Conservation (phyloP, 352 stramenopile species). For the Globisporangium alternatum region DNA sequence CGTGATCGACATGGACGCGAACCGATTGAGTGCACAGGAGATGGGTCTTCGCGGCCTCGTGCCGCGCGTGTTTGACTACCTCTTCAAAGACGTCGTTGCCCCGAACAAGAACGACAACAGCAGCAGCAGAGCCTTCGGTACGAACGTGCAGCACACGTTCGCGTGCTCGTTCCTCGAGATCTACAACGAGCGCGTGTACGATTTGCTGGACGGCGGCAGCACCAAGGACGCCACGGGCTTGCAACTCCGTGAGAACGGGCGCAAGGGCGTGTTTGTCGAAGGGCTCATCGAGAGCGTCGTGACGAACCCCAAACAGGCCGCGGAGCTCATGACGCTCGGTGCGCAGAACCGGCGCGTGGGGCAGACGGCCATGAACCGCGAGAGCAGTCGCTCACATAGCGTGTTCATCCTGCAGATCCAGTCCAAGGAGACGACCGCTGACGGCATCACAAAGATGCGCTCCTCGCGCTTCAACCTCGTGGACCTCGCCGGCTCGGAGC, state of each 20-base stretch:
- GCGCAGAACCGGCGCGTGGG: slow-evolving; percentile 74
- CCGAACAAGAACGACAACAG: not conserved
- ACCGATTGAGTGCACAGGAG: slow-evolving; percentile 27
- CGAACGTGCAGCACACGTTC: slow-evolving; percentile 62
- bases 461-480: slow-evolving; percentile 96
- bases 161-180: slow-evolving; percentile 93
- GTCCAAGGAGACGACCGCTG: slow-evolving; percentile 49
- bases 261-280: slow-evolving; percentile 75
- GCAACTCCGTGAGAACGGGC: slow-evolving; percentile 67
- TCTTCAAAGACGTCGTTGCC: slow-evolving; percentile 59
- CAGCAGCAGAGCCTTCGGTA: slow-evolving; percentile 5
- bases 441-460: slow-evolving; percentile 65
- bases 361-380: slow-evolving; percentile 84
- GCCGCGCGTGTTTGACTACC: slow-evolving; percentile 77
- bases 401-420: slow-evolving; percentile 84
- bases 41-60: slow-evolving; percentile 59
- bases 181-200: slow-evolving; percentile 94
- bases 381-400: slow-evolving; percentile 82
- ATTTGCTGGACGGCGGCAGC: slow-evolving; percentile 80
- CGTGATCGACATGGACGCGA: slow-evolving; percentile 46
- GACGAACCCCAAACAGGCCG: slow-evolving; percentile 57
- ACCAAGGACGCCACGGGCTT: slow-evolving; percentile 52
- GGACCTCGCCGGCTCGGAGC: slow-evolving; percentile 97
- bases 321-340: slow-evolving; percentile 72
- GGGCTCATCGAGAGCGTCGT: slow-evolving; percentile 75